Evolutionary conservation across 2,329 filamentous ascomycete species (phyloP).

Genomic region (Xylariaceae sp.): DNA sequence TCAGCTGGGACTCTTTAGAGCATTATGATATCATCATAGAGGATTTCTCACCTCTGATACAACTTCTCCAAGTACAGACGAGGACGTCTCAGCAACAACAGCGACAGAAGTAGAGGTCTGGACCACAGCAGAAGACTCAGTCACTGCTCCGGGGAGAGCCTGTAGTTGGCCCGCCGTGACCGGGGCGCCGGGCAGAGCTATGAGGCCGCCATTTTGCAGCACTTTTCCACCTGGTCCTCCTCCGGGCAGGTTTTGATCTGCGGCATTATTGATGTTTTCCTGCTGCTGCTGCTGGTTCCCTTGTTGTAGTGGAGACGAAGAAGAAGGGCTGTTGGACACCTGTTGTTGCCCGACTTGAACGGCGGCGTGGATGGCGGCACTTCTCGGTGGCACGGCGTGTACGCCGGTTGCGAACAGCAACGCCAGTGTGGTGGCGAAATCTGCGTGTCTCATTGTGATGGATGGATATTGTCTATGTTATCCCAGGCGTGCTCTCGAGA

Average conservation of each 20-base stretch:
- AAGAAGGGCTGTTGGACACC: not conserved
- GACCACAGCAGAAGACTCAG: not conserved
- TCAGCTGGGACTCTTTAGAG: not conserved
- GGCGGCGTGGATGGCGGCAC: constrained; percentile 2
- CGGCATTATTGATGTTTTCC: not conserved
- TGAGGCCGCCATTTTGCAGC: constrained; percentile 15
- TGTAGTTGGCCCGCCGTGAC: constrained; percentile 32
- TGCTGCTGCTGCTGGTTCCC: constrained; percentile 1
- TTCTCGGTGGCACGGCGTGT: constrained; percentile 28
- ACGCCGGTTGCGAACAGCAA: constrained; percentile 27
- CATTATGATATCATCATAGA: not conserved
- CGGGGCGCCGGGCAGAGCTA: constrained; percentile 31
- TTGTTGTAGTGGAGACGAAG: not conserved
- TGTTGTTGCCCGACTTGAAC: constrained; percentile 4
- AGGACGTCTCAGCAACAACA: constrained; percentile 7
- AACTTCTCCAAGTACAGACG: constrained; percentile 10
- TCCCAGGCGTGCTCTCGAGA: not conserved
- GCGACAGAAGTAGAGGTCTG: constrained; percentile 18
- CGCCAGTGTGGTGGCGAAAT: constrained; percentile 26
- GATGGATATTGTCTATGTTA: not conserved
- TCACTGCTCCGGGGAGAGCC: constrained; percentile 26
- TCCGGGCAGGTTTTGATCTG: not conserved
- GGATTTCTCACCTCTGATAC: constrained; percentile 3
- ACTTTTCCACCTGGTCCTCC: not conserved
- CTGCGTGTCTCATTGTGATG: constrained; percentile 32